A percentile compares a stretch with the other conserved stretches of the same genome.
phyloP scores from a whole-genome alignment of 108 stramenopile species.

The Nitzschia palea region DNA sequence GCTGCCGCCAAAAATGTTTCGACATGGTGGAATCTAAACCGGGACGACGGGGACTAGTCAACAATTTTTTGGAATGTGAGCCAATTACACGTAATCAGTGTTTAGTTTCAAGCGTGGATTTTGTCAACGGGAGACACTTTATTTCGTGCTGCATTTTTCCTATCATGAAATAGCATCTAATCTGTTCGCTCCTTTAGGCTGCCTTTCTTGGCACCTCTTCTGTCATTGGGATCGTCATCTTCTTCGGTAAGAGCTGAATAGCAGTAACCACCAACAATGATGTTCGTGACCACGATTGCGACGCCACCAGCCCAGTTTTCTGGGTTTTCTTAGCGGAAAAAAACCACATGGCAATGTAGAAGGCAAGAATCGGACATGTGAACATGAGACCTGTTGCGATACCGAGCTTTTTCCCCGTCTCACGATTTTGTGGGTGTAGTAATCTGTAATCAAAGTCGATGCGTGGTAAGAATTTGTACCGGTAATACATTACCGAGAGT shows the following conservation, averaged over 20 bases:
- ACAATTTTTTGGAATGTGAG: not conserved
- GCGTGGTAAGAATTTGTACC: too few relatives aligned
- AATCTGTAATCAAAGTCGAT: too few relatives aligned
- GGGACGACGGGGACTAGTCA: not conserved
- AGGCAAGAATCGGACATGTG: conserved; percentile 49
- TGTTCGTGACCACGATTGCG: conserved; percentile 54
- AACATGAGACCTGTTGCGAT: conserved; percentile 60
- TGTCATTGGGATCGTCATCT: conserved; percentile 24
- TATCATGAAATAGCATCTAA: conserved; percentile 18
- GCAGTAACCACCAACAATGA: conserved; percentile 51
- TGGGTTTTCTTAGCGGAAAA: conserved; percentile 44
- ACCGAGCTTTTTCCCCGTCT: conserved; percentile 52
- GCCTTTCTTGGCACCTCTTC: conserved; percentile 44
- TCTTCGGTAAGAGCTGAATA: conserved; percentile 51
- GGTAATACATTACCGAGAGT: too few relatives aligned
- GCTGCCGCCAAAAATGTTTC: not conserved
- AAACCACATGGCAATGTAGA: conserved; percentile 32
- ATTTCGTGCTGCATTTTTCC: too few relatives aligned
- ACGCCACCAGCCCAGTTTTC: conserved; percentile 53
- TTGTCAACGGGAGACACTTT: too few relatives aligned
- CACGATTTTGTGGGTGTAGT: conserved; percentile 47
- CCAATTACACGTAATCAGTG: not conserved
- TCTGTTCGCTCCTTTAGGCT: conserved; percentile 52
- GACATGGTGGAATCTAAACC: not conserved
- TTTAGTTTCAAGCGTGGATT: too few relatives aligned